Percentiles rank a stretch among this genome's conserved stretches.
phyloP scores from a whole-genome alignment of 1,139 yeast species.

The Sugiyamaella pinicola region DNA sequence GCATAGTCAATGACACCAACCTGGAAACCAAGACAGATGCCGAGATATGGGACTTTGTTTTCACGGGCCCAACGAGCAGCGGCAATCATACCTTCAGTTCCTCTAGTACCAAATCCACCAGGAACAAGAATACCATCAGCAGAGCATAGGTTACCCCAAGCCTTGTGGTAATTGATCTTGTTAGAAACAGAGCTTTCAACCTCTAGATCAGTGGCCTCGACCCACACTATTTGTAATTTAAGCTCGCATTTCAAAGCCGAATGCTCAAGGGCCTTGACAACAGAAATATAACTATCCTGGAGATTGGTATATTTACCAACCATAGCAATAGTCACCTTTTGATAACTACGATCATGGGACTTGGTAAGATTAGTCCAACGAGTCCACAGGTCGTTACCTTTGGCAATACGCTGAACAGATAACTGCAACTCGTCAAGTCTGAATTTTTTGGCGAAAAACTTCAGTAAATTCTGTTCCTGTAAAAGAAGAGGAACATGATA shows the following conservation, averaged over 20 bases:
- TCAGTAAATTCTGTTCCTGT: slow-evolving; percentile 82
- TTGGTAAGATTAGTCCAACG: slow-evolving; percentile 83
- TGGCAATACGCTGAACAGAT: slow-evolving; percentile 55
- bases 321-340: slow-evolving; percentile 87
- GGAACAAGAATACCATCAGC: slow-evolving; percentile 98
- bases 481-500: slow-evolving; percentile 94
- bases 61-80: slow-evolving; percentile 99
- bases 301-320: slow-evolving; percentile 97
- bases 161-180: slow-evolving; percentile 83
- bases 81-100: slow-evolving; percentile 96
- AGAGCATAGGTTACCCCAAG: slow-evolving; percentile 92
- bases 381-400: slow-evolving; percentile 68
- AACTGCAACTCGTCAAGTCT: slow-evolving; percentile 56
- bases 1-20: slow-evolving; percentile 94
- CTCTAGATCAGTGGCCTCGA: slow-evolving; percentile 90
- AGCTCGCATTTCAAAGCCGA: slow-evolving; percentile 87
- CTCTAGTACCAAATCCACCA: slow-evolving; percentile 97
- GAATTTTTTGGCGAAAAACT: slow-evolving; percentile 71
- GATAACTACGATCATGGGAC: slow-evolving; percentile 77
- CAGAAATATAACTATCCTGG: slow-evolving; percentile 93
- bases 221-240: slow-evolving; percentile 89
- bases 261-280: slow-evolving; percentile 93
- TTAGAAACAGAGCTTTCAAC: slow-evolving; percentile 61
- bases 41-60: slow-evolving; percentile 88
- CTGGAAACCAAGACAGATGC: slow-evolving; percentile 97